Evolutionary conservation across 768 basidiomycete genomes (phyloP), one percentile per base, ranked within the genome.

Genomic region (Lactarius indigo): DNA sequence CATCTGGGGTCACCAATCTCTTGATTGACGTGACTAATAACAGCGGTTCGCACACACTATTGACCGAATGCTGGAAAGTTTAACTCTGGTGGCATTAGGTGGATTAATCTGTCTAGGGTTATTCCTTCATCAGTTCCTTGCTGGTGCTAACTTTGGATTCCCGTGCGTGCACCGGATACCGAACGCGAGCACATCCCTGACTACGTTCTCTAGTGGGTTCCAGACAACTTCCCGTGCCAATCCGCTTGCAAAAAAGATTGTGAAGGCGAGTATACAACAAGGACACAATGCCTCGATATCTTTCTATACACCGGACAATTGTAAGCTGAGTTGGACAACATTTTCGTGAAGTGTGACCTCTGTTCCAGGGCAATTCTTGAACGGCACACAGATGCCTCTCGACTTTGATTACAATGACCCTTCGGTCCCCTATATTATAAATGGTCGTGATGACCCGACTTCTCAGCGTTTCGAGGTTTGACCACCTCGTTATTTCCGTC

Each of bases 1-100:
- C 72, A 0, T 78, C 80, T 1, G 83, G 83, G 5, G 83, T 86
- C 13, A 81, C 78, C 0, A 80, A 79, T 30, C 74, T 88, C 13
- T 69, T 88, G 30, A 79, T 89, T 42, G 87, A 88, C 72, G 72
- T 87, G 39, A 83, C 83, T 12, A 84, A 87, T 73, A 89, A 89
- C 69, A 83, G 82, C 62, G 87, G 87, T 82, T 54, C 20, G 80
- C 65, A 41, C 20, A 17, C 33, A n/a, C 20, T n/a, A 26, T 18
- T 26, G n/a, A 35, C 41, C 20, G 17, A 28, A 35, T 23, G 18
- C 33, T 18, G 33, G 5, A 54, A n/a, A 18, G 3, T 56, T 28
- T 63, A 41, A 62, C 18, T 1, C 28, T 20, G 9, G 18, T 17
- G 5, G 5, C 41, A 4, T 20, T 30, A 68, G 86, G 86, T 64